Evolutionary conservation across 1,284 basidiomycete genomes (phyloP).

Genomic region (Dichomitus squalens): DNA sequence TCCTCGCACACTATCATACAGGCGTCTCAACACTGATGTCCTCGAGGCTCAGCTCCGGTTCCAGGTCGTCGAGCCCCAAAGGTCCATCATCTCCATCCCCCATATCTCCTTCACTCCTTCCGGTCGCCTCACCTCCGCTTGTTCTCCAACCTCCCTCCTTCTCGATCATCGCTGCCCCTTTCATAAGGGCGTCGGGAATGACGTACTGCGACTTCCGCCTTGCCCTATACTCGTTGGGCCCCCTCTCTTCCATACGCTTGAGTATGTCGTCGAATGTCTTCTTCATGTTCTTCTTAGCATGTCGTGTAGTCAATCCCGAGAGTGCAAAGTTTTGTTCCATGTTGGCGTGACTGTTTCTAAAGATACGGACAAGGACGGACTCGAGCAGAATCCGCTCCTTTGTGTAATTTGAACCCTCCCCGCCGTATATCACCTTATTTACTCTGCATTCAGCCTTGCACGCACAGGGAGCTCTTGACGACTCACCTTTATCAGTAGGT

Average conservation of each 20-base stretch:
- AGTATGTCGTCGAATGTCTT: conserved; percentile 7
- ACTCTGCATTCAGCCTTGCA: neutral
- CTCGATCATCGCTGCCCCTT: neutral
- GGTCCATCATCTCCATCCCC: too few relatives aligned
- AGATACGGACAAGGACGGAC: conserved; percentile 16
- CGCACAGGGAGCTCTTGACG: neutral
- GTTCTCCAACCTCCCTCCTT: neutral
- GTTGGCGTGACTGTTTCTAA: conserved; percentile 7
- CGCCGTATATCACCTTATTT: conserved; percentile 5
- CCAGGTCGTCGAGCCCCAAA: too few relatives aligned
- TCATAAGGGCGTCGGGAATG: neutral
- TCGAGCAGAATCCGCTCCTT: conserved; percentile 15
- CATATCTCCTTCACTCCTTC: too few relatives aligned
- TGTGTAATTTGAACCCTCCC: conserved; percentile 16
- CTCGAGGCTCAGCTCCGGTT: too few relatives aligned
- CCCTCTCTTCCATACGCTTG: neutral
- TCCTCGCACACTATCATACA: too few relatives aligned
- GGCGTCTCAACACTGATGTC: too few relatives aligned
- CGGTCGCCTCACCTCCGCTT: too few relatives aligned
- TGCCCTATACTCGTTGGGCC: neutral
- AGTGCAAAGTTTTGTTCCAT: conserved; percentile 14
- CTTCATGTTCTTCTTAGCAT: conserved; percentile 11
- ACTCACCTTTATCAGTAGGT: conserved; percentile 27
- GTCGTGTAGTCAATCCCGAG: neutral
- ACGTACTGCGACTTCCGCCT: neutral